Evolutionary conservation across 2,329 filamentous ascomycete species (phyloP).

Genomic region (Passalora sequoiae): DNA sequence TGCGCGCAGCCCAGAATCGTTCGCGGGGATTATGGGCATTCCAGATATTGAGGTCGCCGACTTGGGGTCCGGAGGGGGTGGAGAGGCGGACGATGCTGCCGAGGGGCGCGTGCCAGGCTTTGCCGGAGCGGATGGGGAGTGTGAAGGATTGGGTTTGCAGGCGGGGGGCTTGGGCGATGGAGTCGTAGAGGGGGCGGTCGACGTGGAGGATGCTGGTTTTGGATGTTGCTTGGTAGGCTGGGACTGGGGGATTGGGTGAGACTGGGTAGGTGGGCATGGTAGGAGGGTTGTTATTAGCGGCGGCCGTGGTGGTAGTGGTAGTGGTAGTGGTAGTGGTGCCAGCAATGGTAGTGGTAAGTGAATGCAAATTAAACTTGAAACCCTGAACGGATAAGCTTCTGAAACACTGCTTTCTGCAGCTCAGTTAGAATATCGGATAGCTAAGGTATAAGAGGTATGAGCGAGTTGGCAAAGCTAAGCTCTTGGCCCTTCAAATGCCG

Average conservation of each 20-base stretch:
- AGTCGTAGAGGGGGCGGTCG: constrained; percentile 28
- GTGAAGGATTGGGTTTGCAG: constrained; percentile 34
- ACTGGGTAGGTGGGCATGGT: constrained; percentile 5
- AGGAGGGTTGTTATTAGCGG: background rate
- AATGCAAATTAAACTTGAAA: background rate
- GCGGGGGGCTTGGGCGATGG: constrained; percentile 23
- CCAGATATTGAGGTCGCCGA: constrained; percentile 81
- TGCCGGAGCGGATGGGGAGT: constrained; percentile 67
- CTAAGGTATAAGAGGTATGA: too few relatives aligned
- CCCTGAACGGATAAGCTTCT: too few relatives aligned
- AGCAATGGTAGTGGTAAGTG: constrained; percentile 3
- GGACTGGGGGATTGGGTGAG: constrained; percentile 23
- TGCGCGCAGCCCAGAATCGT: constrained; percentile 75
- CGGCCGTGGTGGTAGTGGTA: constrained; percentile 6
- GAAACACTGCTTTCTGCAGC: too few relatives aligned
- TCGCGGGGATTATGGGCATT: constrained; percentile 70
- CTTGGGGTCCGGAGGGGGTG: constrained; percentile 59
- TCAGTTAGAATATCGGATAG: too few relatives aligned
- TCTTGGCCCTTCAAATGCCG: constrained; percentile 4
- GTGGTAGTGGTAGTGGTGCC: too few relatives aligned
- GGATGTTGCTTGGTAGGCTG: constrained; percentile 31
- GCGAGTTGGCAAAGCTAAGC: too few relatives aligned
- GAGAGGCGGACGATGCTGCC: constrained; percentile 66
- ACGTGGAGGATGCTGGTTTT: constrained; percentile 28
- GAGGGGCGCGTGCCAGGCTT: constrained; percentile 65